phyloP scores from a whole-genome alignment of 2,329 filamentous ascomycete species.

The Nemania abortiva region DNA sequence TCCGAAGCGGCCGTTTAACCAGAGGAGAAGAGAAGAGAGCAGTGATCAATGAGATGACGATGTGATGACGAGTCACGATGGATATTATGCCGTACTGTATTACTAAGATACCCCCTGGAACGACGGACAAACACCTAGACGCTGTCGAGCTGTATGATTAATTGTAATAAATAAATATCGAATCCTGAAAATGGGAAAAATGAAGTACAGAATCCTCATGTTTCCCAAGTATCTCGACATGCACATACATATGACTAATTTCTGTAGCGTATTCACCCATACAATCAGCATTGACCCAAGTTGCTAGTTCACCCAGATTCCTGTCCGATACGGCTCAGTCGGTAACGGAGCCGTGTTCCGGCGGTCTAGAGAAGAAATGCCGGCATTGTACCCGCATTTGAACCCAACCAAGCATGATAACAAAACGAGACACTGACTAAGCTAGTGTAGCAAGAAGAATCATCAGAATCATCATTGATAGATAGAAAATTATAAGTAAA shows the following conservation, averaged over 20 bases:
- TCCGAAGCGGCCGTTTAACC: background rate
- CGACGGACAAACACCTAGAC: background rate
- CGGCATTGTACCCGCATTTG: constrained; percentile 4
- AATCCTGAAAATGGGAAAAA: background rate
- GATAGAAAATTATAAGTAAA: no score
- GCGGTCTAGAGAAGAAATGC: constrained; percentile 23
- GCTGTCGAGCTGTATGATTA: constrained; percentile 1
- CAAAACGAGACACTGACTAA: background rate
- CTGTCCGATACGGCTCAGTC: constrained; percentile 2
- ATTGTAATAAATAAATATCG: background rate
- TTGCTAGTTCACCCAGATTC: background rate
- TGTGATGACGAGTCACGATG: constrained; percentile 7
- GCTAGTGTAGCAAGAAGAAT: no score
- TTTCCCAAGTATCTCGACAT: background rate
- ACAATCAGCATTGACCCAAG: background rate
- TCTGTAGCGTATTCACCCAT: no score
- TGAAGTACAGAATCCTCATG: background rate
- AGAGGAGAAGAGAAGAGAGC: background rate
- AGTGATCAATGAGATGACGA: background rate
- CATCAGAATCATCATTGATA: no score
- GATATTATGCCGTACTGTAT: constrained; percentile 22
- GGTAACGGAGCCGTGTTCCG: constrained; percentile 27
- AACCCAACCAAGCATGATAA: background rate
- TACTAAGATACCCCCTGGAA: constrained; percentile 28
- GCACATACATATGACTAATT: background rate